Percentiles rank a stretch among this genome's conserved stretches.
Conservation (phyloP, 1,139 yeast genomes). For the Pichia sp. region DNA sequence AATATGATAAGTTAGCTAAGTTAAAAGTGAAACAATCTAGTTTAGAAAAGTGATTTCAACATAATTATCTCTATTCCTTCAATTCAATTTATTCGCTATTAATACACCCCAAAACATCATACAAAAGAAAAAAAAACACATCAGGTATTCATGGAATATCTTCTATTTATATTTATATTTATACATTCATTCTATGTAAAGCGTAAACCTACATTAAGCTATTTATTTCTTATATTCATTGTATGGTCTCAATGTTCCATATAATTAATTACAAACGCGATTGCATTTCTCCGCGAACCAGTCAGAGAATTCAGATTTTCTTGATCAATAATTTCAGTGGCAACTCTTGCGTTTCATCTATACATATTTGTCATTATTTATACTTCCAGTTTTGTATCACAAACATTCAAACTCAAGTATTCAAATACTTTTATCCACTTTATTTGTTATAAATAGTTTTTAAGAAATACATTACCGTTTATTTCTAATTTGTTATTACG, state of each 20-base stretch:
- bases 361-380: neutral
- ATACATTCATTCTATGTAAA: neutral
- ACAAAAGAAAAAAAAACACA: neutral
- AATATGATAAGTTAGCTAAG: constrained; percentile 72
- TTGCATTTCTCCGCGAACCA: neutral
- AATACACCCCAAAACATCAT: neutral
- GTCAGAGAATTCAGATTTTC: neutral
- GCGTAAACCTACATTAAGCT: neutral
- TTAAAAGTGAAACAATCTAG: constrained; percentile 38
- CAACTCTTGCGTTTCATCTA: neutral
- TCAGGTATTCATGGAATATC: neutral
- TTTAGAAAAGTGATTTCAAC: constrained; percentile 3
- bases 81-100: neutral
- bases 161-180: neutral
- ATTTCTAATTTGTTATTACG: too few relatives aligned
- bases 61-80: neutral
- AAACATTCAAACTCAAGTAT: neutral
- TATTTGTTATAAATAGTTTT: neutral
- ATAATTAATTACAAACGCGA: too few relatives aligned
- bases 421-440: neutral
- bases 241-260: neutral
- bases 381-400: neutral
- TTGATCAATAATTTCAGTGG: neutral
- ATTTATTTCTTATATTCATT: neutral
- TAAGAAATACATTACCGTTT: neutral